These are phyloP conservation scores for Phytophthora fragariae DNA, from an alignment of 352 stramenopile genomes.

Conservation along the genomic window DNA sequence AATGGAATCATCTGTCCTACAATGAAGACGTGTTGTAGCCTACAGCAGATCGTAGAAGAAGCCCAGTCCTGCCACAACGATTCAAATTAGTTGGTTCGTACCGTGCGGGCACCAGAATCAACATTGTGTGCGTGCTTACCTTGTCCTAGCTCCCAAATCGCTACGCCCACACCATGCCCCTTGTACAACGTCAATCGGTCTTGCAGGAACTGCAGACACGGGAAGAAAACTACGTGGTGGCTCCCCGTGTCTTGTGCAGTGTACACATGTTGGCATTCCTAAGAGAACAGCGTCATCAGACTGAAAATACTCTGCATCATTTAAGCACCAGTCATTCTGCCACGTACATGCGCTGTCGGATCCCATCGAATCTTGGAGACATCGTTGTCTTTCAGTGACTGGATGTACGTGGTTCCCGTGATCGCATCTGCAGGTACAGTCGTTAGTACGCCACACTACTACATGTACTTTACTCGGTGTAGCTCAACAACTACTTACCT, in stretches of 20 bases:
- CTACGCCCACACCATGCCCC: slow-evolving; percentile 55
- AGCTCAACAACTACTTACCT: slow-evolving; percentile 32
- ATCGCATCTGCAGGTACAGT: slow-evolving; percentile 46
- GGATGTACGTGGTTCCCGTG: slow-evolving; percentile 51
- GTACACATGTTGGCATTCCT: slow-evolving; percentile 81
- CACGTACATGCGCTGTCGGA: slow-evolving; percentile 49
- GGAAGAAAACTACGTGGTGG: slow-evolving; percentile 71
- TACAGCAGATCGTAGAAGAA: slow-evolving; percentile 84
- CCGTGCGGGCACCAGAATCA: neutral
- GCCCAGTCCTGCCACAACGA: slow-evolving; percentile 57
- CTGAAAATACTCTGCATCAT: neutral
- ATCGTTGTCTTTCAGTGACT: slow-evolving; percentile 45
- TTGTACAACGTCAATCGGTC: slow-evolving; percentile 71
- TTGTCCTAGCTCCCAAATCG: slow-evolving; percentile 87
- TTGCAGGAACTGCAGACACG: slow-evolving; percentile 83
- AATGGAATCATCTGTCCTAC: slow-evolving; percentile 7
- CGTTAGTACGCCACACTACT: neutral
- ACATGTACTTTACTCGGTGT: neutral
- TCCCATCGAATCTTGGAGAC: slow-evolving; percentile 64
- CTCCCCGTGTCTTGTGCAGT: slow-evolving; percentile 29
- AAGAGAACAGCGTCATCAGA: slow-evolving; percentile 5
- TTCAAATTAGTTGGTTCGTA: slow-evolving; percentile 8
- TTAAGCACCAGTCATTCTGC: neutral
- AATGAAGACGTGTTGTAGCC: neutral
- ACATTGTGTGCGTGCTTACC: slow-evolving; percentile 35